These are phyloP conservation scores for Lepidium sativum DNA, from an alignment of 345 rosid species.

Conservation along the genomic window DNA sequence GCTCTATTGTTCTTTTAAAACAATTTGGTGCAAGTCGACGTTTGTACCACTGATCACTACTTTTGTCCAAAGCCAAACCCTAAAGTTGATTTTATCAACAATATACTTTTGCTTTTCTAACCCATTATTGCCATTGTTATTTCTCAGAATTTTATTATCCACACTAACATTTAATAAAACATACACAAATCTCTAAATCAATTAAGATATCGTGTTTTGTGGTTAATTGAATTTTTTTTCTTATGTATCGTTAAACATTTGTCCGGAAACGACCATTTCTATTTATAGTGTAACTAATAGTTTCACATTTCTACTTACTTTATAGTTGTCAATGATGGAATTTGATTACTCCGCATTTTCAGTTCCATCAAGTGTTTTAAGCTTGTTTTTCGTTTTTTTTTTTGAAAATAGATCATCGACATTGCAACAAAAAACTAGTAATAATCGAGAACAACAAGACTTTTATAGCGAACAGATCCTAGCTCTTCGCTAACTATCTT, in stretches of 20 bases:
- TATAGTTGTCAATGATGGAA: background rate
- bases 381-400: too few relatives aligned
- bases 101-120: constrained; percentile 4
- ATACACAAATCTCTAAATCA: background rate
- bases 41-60: background rate
- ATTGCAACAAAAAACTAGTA: too few relatives aligned
- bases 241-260: background rate
- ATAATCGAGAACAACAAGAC: too few relatives aligned
- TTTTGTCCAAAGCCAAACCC: constrained; percentile 18
- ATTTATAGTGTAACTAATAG: background rate
- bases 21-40: constrained; percentile 17
- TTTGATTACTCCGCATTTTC: background rate
- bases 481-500: too few relatives aligned
- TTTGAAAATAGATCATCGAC: background rate
- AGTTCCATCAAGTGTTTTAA: background rate
- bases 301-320: background rate
- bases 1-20: background rate
- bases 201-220: background rate
- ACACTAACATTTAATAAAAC: background rate
- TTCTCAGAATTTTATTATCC: background rate
- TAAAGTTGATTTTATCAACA: constrained; percentile 15
- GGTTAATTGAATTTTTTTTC: background rate
- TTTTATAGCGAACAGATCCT: too few relatives aligned
- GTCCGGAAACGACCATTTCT: background rate
- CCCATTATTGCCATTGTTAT: background rate